phyloP scores from a whole-genome alignment of 306 rosid species.

The Hippophae gyantsensis region DNA sequence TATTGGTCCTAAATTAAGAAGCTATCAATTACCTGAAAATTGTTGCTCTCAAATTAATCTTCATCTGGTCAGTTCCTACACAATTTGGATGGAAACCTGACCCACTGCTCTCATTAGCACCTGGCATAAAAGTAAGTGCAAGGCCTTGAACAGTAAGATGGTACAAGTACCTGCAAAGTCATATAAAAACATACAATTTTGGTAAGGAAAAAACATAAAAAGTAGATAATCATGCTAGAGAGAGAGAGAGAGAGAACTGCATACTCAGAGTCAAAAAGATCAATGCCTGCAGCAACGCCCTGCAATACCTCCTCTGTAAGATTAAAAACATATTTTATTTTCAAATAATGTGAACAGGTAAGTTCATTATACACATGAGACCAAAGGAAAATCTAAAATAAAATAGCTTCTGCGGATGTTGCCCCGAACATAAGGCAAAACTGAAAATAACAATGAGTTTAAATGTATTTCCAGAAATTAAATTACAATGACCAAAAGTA shows the following conservation, averaged over 20 bases:
- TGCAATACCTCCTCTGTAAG: conserved; percentile 91
- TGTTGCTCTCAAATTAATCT: conserved; percentile 82
- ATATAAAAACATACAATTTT: neutral
- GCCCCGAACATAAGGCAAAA: conserved; percentile 1
- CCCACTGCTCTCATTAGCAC: conserved; percentile 30
- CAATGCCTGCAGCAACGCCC: conserved; percentile 80
- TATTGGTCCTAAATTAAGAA: neutral
- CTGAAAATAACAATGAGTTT: neutral
- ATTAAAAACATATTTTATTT: conserved; percentile 20
- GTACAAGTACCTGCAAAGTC: conserved; percentile 50
- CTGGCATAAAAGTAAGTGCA: conserved; percentile 63
- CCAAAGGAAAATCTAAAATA: conserved; percentile 12
- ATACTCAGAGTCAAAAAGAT: conserved; percentile 79
- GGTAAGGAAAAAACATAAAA: too few relatives aligned
- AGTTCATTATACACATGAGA: conserved; percentile 6
- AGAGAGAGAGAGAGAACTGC: conserved; percentile 25
- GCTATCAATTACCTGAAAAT: conserved; percentile 37
- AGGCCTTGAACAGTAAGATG: conserved; percentile 77
- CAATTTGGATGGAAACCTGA: conserved; percentile 24
- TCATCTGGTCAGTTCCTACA: conserved; percentile 46
- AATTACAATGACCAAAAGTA: conserved; percentile 4
- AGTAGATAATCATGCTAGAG: neutral
- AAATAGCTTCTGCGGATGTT: neutral
- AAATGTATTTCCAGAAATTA: conserved; percentile 1
- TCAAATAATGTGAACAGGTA: conserved; percentile 6